Conservation (phyloP, 2,329 filamentous ascomycete species). For the Aspergillus floridensis region DNA sequence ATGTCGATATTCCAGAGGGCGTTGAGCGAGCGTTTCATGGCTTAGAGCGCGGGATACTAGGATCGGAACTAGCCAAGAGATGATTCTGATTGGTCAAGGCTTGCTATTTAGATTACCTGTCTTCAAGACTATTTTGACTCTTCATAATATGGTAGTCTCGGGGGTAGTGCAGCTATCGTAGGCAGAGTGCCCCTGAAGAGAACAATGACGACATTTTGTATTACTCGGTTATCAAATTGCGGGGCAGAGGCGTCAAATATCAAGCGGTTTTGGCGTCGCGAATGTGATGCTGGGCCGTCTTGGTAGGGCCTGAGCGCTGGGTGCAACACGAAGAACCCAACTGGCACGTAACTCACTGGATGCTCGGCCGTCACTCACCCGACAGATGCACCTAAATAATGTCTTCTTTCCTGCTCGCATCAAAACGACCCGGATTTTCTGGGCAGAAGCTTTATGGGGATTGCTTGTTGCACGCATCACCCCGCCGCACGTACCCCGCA, state of each 20-base stretch:
- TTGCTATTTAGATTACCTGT: not conserved
- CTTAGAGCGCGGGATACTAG: conserved; percentile 14
- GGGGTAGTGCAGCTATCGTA: no score
- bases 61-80: conserved; percentile 1
- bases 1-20: conserved; percentile 42
- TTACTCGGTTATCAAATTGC: not conserved
- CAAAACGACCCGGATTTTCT: not conserved
- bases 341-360: not conserved
- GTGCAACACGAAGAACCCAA: not conserved
- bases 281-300: not conserved
- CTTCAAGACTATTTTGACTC: not conserved
- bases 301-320: not conserved
- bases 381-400: not conserved
- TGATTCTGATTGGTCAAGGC: not conserved
- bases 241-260: not conserved
- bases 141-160: not conserved
- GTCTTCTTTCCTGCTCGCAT: not conserved
- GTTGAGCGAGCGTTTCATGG: conserved; percentile 33
- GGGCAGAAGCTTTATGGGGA: not conserved
- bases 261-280: not conserved
- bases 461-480: not conserved
- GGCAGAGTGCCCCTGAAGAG: not conserved
- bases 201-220: not conserved
- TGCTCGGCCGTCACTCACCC: not conserved
- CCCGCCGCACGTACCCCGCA: not conserved